These are phyloP conservation scores for Pseudocercospora fuligena DNA, from an alignment of 2,329 filamentous ascomycete species.

Conservation along the genomic window DNA sequence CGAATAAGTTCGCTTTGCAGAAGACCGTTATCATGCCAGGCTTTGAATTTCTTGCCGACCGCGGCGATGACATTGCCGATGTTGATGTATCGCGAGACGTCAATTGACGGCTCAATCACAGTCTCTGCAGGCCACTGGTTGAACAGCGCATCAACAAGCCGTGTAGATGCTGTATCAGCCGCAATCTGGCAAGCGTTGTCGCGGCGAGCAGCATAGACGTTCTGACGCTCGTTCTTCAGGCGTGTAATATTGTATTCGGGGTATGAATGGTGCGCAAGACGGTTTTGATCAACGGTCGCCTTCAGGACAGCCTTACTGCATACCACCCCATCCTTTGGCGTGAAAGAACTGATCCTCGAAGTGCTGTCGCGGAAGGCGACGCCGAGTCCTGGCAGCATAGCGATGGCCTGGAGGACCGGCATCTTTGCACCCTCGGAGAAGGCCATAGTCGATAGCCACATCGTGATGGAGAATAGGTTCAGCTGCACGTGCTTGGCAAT, in stretches of 20 bases:
- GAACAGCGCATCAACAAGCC: constrained; percentile 6
- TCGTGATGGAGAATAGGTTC: constrained; percentile 24
- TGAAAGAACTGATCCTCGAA: neutral
- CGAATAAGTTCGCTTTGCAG: constrained; percentile 22
- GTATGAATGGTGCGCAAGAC: constrained; percentile 37
- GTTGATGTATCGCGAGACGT: constrained; percentile 24
- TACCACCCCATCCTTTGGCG: neutral
- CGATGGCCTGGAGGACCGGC: constrained; percentile 48
- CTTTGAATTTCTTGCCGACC: constrained; percentile 19
- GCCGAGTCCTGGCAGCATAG: neutral
- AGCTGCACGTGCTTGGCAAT: neutral
- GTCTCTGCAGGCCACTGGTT: constrained; percentile 27
- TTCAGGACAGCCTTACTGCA: constrained; percentile 31
- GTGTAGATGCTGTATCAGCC: neutral
- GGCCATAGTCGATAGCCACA: constrained; percentile 46
- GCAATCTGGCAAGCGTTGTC: constrained; percentile 8
- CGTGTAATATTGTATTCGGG: constrained; percentile 30
- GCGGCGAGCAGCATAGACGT: constrained; percentile 31
- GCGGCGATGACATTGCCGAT: constrained; percentile 18
- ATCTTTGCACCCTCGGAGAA: constrained; percentile 49
- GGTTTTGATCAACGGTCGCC: constrained; percentile 41
- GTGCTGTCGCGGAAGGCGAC: neutral
- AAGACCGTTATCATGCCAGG: constrained; percentile 27
- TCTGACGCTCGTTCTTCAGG: constrained; percentile 39
- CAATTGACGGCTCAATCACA: neutral